Evolutionary conservation across 345 rosid genomes (phyloP).

Genomic region (Hypericum perforatum): DNA sequence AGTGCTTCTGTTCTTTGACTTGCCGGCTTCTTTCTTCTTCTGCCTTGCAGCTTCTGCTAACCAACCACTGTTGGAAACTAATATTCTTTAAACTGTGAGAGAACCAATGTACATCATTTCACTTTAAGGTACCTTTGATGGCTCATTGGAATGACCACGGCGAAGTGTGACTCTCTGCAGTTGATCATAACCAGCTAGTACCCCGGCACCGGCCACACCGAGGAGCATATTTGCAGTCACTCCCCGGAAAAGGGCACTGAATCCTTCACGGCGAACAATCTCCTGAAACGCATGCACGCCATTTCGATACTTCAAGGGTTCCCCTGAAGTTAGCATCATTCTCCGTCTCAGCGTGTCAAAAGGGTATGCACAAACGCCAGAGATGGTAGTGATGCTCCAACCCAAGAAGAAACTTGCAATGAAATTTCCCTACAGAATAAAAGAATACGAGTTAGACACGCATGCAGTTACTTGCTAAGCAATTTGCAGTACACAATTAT

Average conservation of each 20-base stretch:
- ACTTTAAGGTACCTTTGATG: slow-evolving; percentile 24
- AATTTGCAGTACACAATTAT: too few relatives aligned
- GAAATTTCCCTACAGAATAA: slow-evolving; percentile 62
- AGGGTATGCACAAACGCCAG: slow-evolving; percentile 86
- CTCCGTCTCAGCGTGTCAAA: slow-evolving; percentile 80
- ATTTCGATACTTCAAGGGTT: slow-evolving; percentile 49
- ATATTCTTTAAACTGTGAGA: too few relatives aligned
- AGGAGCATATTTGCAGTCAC: slow-evolving; percentile 89
- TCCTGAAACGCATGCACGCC: slow-evolving; percentile 54
- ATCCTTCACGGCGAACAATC: slow-evolving; percentile 61
- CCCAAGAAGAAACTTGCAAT: slow-evolving; percentile 80
- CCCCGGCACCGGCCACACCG: slow-evolving; percentile 96
- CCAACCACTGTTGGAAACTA: too few relatives aligned
- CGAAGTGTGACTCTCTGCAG: slow-evolving; percentile 55
- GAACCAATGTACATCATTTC: background rate
- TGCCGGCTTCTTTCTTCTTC: too few relatives aligned
- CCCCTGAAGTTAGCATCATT: slow-evolving; percentile 97
- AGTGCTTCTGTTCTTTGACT: too few relatives aligned
- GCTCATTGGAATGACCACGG: slow-evolving; percentile 29
- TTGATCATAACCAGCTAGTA: slow-evolving; percentile 84
- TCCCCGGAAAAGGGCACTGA: slow-evolving; percentile 57
- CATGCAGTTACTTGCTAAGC: too few relatives aligned
- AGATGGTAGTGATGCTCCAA: slow-evolving; percentile 82
- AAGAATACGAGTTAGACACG: background rate
- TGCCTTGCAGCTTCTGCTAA: too few relatives aligned